These are phyloP conservation scores for Chrysanthemum seticuspe DNA, from an alignment of 129 eudicot genomes.

Conservation along the genomic window DNA sequence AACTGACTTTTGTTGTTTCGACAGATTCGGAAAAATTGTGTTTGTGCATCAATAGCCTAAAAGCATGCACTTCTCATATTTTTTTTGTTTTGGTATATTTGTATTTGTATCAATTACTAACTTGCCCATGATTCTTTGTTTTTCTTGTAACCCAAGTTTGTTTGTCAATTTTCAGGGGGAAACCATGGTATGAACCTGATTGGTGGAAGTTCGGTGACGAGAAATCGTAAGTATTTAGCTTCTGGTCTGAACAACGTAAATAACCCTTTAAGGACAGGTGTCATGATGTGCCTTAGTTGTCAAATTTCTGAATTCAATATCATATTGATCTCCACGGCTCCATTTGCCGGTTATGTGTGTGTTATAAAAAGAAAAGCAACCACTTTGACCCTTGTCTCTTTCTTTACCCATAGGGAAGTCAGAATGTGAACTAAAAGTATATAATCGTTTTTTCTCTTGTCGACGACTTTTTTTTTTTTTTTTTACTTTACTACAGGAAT, in stretches of 20 bases:
- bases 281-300: background rate
- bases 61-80: background rate
- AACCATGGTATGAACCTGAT: constrained; percentile 90
- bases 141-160: constrained; percentile 14
- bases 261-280: constrained; percentile 4
- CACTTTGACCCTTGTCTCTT: constrained; percentile 1
- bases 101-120: background rate
- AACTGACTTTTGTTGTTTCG: no score
- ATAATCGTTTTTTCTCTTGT: no score
- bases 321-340: background rate
- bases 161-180: constrained; percentile 67
- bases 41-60: no score
- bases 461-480: no score
- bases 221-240: constrained; percentile 72
- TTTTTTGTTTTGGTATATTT: background rate
- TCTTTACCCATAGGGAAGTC: no score
- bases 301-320: constrained; percentile 1
- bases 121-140: background rate
- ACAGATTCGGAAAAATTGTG: no score
- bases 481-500: no score
- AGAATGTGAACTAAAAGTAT: no score
- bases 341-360: no score
- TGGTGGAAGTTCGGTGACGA: constrained; percentile 99
- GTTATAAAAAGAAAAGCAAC: constrained; percentile 16
- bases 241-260: constrained; percentile 5